Evolutionary conservation across 169 alveolate species (phyloP).

Genomic region (Perkinsus chesapeaki): DNA sequence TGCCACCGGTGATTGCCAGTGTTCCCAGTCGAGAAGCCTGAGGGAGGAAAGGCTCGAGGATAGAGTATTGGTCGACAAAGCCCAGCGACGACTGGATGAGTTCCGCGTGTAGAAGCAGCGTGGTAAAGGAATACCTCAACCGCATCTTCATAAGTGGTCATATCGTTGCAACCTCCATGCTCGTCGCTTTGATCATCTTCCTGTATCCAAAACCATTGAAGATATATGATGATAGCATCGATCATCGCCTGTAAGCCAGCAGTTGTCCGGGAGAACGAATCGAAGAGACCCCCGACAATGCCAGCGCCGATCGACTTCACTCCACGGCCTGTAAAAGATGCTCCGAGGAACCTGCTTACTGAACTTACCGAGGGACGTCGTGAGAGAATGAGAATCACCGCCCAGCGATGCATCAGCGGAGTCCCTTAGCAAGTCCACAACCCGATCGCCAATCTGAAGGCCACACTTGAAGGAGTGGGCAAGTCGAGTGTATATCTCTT

Average conservation of each 20-base stretch:
- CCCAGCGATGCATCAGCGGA: conserved; percentile 52
- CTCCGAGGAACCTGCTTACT: neutral
- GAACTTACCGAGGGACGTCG: conserved; percentile 59
- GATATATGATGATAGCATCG: neutral
- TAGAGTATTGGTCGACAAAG: neutral
- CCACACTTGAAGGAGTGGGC: too few relatives aligned
- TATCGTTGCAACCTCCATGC: neutral
- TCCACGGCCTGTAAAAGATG: conserved; percentile 49
- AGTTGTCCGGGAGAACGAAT: conserved; percentile 47
- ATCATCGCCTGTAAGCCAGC: conserved; percentile 41
- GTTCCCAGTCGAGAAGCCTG: neutral
- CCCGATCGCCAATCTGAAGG: neutral
- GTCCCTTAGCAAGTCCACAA: conserved; percentile 9
- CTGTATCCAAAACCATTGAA: neutral
- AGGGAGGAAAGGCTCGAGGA: neutral
- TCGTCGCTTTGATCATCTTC: neutral
- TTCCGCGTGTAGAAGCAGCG: neutral
- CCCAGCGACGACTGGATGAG: neutral
- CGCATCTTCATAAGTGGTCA: neutral
- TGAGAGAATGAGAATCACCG: conserved; percentile 56
- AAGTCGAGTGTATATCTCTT: too few relatives aligned
- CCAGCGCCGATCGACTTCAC: conserved; percentile 48
- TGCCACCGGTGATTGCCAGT: neutral
- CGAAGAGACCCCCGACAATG: conserved; percentile 57
- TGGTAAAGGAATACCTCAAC: neutral